A percentile compares a stretch with the other conserved stretches of the same genome.
Conservation (phyloP, 2,329 filamentous ascomycete species). For the Teratosphaeria nubilosa region DNA sequence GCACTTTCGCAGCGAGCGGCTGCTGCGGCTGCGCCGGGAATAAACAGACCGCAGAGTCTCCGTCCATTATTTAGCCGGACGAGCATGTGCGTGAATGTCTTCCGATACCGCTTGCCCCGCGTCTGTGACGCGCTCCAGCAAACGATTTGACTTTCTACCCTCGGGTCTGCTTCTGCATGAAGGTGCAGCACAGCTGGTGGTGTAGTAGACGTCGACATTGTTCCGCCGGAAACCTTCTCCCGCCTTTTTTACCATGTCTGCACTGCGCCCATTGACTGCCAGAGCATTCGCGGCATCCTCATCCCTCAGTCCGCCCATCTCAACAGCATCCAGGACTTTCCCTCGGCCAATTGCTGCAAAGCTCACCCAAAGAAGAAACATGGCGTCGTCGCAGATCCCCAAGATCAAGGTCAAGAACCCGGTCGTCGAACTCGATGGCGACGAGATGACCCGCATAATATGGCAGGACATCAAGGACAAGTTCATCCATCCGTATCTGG, state of each 20-base stretch:
- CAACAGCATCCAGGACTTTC: not conserved
- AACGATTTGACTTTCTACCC: not conserved
- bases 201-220: not conserved
- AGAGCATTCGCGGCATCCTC: not conserved
- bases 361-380: slow-evolving; percentile 26
- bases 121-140: not conserved
- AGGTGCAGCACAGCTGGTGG: not conserved
- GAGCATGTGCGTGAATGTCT: not conserved
- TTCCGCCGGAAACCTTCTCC: not conserved
- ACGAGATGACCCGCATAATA: slow-evolving; percentile 96
- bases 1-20: not conserved
- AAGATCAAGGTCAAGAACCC: slow-evolving; percentile 99
- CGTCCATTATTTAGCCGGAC: not conserved
- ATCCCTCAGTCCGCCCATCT: not conserved
- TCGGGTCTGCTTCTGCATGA: not conserved
- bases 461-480: slow-evolving; percentile 99
- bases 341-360: slow-evolving; percentile 23
- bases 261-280: not conserved
- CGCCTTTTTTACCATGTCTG: not conserved
- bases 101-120: not conserved
- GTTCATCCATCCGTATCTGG: slow-evolving; percentile 92
- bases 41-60: not conserved
- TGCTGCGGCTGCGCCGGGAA: not conserved
- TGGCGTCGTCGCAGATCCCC: slow-evolving; percentile 35
- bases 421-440: slow-evolving; percentile 91